Evolutionary conservation across 2,329 filamentous ascomycete genomes (phyloP).

Genomic region (Ampelomyces quisqualis): DNA sequence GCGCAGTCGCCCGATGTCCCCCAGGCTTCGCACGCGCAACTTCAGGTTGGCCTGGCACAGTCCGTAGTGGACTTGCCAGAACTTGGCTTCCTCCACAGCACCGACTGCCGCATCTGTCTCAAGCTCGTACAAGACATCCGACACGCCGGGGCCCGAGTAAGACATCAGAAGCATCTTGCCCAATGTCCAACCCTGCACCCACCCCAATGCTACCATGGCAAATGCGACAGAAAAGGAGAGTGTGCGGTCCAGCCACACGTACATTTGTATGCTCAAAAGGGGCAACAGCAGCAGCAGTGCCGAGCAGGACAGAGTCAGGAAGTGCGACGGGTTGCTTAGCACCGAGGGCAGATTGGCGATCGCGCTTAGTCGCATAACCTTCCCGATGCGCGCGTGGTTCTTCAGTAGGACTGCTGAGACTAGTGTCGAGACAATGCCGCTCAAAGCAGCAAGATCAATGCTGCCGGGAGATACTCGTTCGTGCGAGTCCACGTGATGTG

Average conservation of each 20-base stretch:
- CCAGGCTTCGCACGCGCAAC: slow-evolving; percentile 65
- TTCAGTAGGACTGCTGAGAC: slow-evolving; percentile 83
- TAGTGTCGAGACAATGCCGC: slow-evolving; percentile 79
- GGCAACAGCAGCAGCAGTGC: slow-evolving; percentile 77
- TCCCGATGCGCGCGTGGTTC: slow-evolving; percentile 90
- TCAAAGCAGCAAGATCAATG: slow-evolving; percentile 76
- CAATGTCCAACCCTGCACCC: slow-evolving; percentile 79
- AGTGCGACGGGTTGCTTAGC: slow-evolving; percentile 93
- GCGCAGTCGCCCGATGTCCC: slow-evolving; percentile 69
- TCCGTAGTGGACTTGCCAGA: slow-evolving; percentile 98
- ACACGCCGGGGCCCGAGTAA: slow-evolving; percentile 64
- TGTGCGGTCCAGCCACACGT: slow-evolving; percentile 78
- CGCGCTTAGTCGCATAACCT: slow-evolving; percentile 83
- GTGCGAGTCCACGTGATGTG: slow-evolving; percentile 69
- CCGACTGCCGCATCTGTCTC: slow-evolving; percentile 74
- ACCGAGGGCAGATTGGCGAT: slow-evolving; percentile 79
- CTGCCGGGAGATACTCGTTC: slow-evolving; percentile 70
- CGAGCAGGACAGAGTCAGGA: slow-evolving; percentile 87
- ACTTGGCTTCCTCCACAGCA: slow-evolving; percentile 83
- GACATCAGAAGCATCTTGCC: slow-evolving; percentile 97
- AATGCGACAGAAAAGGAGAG: slow-evolving; percentile 80
- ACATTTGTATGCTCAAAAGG: slow-evolving; percentile 76
- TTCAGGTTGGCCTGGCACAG: slow-evolving; percentile 94
- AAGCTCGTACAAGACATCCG: slow-evolving; percentile 80
- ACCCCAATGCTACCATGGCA: slow-evolving; percentile 84